These are phyloP conservation scores for Melaleuca quinquenervia DNA, from an alignment of 345 rosid genomes.

Conservation along the genomic window DNA sequence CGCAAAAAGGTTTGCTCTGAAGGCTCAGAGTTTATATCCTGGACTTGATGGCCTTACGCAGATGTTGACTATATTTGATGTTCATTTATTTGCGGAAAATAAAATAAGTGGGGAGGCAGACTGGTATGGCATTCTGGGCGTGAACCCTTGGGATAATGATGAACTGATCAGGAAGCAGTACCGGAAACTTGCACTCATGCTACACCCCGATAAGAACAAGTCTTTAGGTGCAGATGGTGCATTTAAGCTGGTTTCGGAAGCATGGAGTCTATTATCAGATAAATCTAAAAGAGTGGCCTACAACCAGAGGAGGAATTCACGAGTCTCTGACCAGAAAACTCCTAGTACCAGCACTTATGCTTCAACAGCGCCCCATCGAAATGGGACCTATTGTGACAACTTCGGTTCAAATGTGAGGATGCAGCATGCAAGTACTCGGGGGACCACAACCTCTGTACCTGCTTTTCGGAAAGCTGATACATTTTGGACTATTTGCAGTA, in stretches of 20 bases:
- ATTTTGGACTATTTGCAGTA: conserved; percentile 79
- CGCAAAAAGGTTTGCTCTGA: conserved; percentile 61
- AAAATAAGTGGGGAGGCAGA: conserved; percentile 52
- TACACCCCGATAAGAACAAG: conserved; percentile 92
- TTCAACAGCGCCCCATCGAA: conserved; percentile 20
- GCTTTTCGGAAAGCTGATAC: conserved; percentile 32
- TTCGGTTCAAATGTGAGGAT: conserved; percentile 14
- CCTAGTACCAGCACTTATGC: conserved; percentile 20
- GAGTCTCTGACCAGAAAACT: conserved; percentile 17
- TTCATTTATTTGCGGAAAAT: conserved; percentile 56
- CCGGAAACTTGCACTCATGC: conserved; percentile 50
- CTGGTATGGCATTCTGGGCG: conserved; percentile 76
- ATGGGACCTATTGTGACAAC: conserved; percentile 32
- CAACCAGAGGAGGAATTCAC: conserved; percentile 39
- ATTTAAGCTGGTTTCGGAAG: conserved; percentile 59
- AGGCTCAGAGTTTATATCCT: conserved; percentile 76
- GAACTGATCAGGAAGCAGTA: conserved; percentile 59
- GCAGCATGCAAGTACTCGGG: conserved; percentile 5
- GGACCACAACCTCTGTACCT: conserved; percentile 3
- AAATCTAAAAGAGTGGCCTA: conserved; percentile 52
- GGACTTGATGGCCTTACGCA: conserved; percentile 56
- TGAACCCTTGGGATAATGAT: conserved; percentile 48
- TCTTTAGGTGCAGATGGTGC: conserved; percentile 85
- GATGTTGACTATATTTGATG: conserved; percentile 49
- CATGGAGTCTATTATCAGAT: conserved; percentile 73